A percentile compares a stretch with the other conserved stretches of the same genome.
phyloP scores from a whole-genome alignment of 306 rosid genomes.

The Castanopsis chinensis region DNA sequence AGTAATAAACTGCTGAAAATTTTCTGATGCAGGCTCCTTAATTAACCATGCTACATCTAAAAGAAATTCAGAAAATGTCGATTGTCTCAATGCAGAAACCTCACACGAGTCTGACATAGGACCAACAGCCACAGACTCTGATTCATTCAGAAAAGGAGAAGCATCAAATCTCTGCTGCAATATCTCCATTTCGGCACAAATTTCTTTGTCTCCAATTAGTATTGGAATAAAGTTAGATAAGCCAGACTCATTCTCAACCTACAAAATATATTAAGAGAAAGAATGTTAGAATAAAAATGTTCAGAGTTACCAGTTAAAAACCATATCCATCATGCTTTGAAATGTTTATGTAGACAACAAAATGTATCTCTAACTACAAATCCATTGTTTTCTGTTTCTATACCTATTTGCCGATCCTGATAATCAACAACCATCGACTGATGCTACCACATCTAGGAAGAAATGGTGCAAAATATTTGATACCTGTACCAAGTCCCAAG shows the following conservation, averaged over 20 bases:
- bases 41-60: conserved; percentile 92
- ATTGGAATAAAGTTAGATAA: conserved; percentile 87
- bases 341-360: background rate
- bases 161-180: conserved; percentile 51
- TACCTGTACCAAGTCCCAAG: background rate
- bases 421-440: background rate
- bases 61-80: conserved; percentile 59
- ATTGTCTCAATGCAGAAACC: conserved; percentile 45
- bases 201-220: conserved; percentile 72
- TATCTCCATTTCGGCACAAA: conserved; percentile 73
- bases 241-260: conserved; percentile 98
- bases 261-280: conserved; percentile 13
- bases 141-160: conserved; percentile 44
- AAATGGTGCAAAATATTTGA: background rate
- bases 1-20: conserved; percentile 45
- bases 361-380: background rate
- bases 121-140: conserved; percentile 31
- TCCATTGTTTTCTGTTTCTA: background rate
- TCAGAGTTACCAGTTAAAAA: background rate
- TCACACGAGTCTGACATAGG: conserved; percentile 53
- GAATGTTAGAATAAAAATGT: background rate
- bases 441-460: background rate
- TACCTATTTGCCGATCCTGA: background rate
- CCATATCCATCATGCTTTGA: background rate
- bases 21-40: conserved; percentile 62